Evolutionary conservation across 352 stramenopile genomes (phyloP).

Genomic region (Globisporangium alternatum): DNA sequence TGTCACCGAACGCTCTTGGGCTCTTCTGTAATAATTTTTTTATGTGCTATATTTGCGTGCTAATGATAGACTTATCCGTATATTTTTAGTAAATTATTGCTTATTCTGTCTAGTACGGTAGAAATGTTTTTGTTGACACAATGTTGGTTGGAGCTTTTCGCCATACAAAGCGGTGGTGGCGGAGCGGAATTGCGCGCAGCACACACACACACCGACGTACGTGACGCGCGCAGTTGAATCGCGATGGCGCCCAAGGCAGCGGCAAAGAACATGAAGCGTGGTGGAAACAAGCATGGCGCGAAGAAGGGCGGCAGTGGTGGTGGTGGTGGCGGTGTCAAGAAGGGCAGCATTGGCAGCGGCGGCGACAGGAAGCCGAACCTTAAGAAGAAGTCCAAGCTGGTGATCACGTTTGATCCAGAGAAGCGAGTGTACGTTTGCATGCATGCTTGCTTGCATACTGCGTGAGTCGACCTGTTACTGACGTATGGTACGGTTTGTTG

Average conservation of each 20-base stretch:
- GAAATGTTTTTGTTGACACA: neutral
- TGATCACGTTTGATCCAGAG: conserved; percentile 83
- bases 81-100: neutral
- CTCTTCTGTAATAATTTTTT: neutral
- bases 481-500: neutral
- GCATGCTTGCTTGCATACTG: neutral
- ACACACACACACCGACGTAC: neutral
- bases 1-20: no score
- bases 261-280: conserved; percentile 19
- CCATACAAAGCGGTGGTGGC: conserved; percentile 2
- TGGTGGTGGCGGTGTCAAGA: conserved; percentile 19
- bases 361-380: conserved; percentile 32
- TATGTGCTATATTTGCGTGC: neutral
- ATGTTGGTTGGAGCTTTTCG: neutral
- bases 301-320: conserved; percentile 31
- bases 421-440: conserved; percentile 70
- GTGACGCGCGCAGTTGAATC: neutral
- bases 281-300: conserved; percentile 22
- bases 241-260: conserved; percentile 9
- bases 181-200: neutral
- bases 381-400: conserved; percentile 85
- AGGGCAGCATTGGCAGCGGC: conserved; percentile 18
- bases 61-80: no score
- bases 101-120: neutral
- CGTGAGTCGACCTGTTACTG: neutral